Percentiles rank a stretch among this genome's conserved stretches.
phyloP scores from a whole-genome alignment of 192 early-diverging fungal genomes.

The Oehlia diaphana region DNA sequence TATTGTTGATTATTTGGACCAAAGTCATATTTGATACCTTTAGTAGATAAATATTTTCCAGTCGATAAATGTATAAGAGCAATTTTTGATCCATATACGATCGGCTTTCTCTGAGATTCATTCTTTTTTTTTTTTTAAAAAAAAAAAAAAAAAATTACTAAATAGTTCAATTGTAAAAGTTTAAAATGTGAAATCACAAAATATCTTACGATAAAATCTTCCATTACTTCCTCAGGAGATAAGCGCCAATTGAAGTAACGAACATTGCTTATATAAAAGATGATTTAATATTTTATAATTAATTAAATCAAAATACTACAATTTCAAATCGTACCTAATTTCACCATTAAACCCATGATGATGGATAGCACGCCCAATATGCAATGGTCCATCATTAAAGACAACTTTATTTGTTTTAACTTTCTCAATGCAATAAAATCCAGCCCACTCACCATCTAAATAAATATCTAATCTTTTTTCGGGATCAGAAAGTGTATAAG shows the following conservation, averaged over 20 bases:
- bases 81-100: not conserved
- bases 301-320: not conserved
- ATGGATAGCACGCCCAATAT: not conserved
- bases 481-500: conserved; percentile 18
- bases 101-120: not conserved
- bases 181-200: not conserved
- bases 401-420: not conserved
- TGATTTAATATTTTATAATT: not conserved
- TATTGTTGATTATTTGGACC: not conserved
- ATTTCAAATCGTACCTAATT: conserved; percentile 19
- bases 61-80: conserved; percentile 4
- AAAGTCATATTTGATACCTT: not conserved
- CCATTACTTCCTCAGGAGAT: conserved; percentile 18
- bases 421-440: not conserved
- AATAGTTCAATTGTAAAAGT: no score
- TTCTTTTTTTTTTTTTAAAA: not conserved
- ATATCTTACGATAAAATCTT: conserved; percentile 11
- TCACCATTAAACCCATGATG: not conserved
- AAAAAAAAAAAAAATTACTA: no score
- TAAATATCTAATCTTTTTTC: conserved; percentile 21
- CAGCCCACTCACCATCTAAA: conserved; percentile 1
- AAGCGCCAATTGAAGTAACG: conserved; percentile 30
- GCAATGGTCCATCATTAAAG: conserved; percentile 17
- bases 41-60: not conserved
- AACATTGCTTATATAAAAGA: conserved; percentile 18